phyloP scores from a whole-genome alignment of 2,329 filamentous ascomycete genomes.

The Endocalyx cinctus region DNA sequence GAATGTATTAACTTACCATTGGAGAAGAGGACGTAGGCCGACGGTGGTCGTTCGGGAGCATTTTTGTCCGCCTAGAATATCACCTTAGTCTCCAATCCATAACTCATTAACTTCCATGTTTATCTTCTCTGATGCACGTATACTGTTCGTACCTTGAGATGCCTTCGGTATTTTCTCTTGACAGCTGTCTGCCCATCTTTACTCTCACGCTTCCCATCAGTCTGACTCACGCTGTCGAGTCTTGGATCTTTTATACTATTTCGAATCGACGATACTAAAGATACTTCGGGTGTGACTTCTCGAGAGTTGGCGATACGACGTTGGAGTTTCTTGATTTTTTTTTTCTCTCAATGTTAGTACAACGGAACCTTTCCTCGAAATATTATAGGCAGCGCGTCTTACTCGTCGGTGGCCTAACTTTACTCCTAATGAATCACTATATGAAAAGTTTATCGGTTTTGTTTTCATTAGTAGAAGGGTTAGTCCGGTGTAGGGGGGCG shows the following conservation, averaged over 20 bases:
- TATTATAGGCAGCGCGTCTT: conserved; percentile 29
- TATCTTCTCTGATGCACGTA: conserved; percentile 2
- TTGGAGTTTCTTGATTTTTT: conserved; percentile 74
- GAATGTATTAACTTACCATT: conserved; percentile 61
- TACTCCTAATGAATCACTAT: conserved; percentile 66
- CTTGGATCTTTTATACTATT: conserved; percentile 51
- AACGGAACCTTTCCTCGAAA: not conserved
- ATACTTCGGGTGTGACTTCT: conserved; percentile 53
- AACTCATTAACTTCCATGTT: not conserved
- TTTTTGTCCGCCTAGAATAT: conserved; percentile 63
- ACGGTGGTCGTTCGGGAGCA: conserved; percentile 74
- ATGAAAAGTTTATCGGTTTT: too few species aligned
- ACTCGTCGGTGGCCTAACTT: conserved; percentile 79
- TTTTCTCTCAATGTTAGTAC: too few species aligned
- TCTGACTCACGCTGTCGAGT: conserved; percentile 47
- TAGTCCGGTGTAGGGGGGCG: conserved; percentile 7
- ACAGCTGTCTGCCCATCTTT: conserved; percentile 39
- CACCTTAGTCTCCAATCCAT: too few species aligned
- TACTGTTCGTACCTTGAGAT: conserved; percentile 59
- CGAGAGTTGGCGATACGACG: conserved; percentile 72
- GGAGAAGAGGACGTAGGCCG: conserved; percentile 81
- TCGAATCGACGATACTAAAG: conserved; percentile 44
- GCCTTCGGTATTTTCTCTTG: conserved; percentile 73
- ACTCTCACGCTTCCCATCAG: conserved; percentile 37
- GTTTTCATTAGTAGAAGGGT: conserved; percentile 8